Evolutionary conservation across 1,284 basidiomycete genomes (phyloP).

Genomic region (Puccinia hordei): DNA sequence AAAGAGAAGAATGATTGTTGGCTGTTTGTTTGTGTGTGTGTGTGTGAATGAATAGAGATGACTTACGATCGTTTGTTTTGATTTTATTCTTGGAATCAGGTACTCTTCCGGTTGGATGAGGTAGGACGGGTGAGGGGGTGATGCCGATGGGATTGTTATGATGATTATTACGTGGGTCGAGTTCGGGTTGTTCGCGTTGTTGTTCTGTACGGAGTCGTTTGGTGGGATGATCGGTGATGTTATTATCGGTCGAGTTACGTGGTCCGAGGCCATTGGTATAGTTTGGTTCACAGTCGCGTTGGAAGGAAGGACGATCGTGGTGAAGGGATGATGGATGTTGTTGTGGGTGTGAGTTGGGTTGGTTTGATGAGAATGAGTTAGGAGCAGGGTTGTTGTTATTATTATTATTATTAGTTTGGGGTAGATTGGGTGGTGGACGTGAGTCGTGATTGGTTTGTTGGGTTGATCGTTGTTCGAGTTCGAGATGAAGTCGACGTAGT

Average conservation of each 20-base stretch:
- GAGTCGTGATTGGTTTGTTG: slow-evolving; percentile 29
- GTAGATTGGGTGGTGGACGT: slow-evolving; percentile 25
- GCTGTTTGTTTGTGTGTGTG: too few relatives aligned
- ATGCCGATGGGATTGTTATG: not conserved
- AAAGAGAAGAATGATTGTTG: not conserved
- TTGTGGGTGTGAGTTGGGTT: not conserved
- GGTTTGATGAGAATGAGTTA: not conserved
- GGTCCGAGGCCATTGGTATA: not conserved
- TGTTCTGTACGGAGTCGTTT: slow-evolving; percentile 42
- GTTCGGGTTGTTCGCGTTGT: not conserved
- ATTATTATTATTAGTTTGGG: not conserved
- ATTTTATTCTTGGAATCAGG: too few relatives aligned
- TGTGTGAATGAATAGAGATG: not conserved
- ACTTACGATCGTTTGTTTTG: slow-evolving; percentile 38
- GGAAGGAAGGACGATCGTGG: not conserved
- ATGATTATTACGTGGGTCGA: slow-evolving; percentile 22
- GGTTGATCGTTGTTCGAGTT: slow-evolving; percentile 41
- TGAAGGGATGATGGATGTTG: not conserved
- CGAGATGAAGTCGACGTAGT: slow-evolving; percentile 33
- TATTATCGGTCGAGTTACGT: not conserved
- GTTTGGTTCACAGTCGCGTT: slow-evolving; percentile 1
- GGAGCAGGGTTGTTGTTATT: too few relatives aligned
- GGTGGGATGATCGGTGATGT: slow-evolving; percentile 31
- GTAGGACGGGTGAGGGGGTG: slow-evolving; percentile 26
- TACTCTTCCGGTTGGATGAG: slow-evolving; percentile 26